A percentile compares a stretch with the other conserved stretches of the same genome.
These are phyloP conservation scores for Mucor sp. DNA, from an alignment of 371 early-diverging fungal genomes.

Conservation along the genomic window DNA sequence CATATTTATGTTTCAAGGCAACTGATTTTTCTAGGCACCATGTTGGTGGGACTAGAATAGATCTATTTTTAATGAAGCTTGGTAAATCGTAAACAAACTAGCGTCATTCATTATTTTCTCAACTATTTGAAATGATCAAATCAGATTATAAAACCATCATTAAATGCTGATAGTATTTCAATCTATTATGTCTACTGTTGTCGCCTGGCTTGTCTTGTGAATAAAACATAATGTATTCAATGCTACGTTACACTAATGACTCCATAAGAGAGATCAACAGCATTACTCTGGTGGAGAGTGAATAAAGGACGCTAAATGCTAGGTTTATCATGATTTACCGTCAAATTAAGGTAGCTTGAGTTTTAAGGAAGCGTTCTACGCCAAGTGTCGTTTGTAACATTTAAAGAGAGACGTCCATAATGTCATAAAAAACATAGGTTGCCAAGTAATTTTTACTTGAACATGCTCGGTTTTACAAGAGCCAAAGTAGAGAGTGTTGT, in stretches of 20 bases:
- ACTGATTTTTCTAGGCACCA: not conserved
- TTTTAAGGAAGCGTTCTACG: not conserved
- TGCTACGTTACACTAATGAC: not conserved
- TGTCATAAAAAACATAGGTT: too few species aligned
- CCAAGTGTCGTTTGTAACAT: too few species aligned
- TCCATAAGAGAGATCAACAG: not conserved
- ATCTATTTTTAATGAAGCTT: not conserved
- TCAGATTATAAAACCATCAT: not conserved
- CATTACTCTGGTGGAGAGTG: not conserved
- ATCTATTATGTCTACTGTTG: not conserved
- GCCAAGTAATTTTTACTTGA: too few species aligned
- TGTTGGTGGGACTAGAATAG: not conserved
- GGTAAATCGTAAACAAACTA: not conserved
- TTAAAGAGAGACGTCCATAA: too few species aligned
- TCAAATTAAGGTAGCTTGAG: not conserved
- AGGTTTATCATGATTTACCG: not conserved
- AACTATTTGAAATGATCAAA: not conserved
- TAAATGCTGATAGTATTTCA: too few species aligned
- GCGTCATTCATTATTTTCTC: not conserved
- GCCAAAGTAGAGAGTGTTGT: too few species aligned
- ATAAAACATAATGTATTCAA: not conserved
- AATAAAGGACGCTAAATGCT: not conserved
- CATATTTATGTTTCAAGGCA: not conserved
- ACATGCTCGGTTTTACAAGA: too few species aligned
- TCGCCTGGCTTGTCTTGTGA: not conserved